Base-by-base conservation (phyloP, 2,329 filamentous ascomycete species). In the Thermomyces lanuginosus region DNA sequence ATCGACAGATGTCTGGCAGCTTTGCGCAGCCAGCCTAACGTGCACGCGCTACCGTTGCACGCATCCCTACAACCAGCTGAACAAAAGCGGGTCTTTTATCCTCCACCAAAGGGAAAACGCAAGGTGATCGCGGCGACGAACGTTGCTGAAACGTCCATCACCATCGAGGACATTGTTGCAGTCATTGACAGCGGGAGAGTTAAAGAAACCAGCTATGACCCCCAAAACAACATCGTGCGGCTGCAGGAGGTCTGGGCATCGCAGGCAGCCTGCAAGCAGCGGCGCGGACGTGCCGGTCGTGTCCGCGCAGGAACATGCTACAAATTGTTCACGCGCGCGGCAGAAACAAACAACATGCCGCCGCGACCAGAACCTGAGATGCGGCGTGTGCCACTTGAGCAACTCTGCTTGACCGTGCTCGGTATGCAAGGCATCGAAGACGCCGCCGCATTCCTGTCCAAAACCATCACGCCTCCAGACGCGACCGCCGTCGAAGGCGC, bases 131-230 rank as follows among this genome's bases (percentile, higher is more conserved):
- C 86, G 5, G 81, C 89, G 1, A 98, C 89, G 22, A 98, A 98
- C 43, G 86, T 98, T 2, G 89, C 89, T 2, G 89, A 98, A 51
- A 98, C 89, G 0, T 95, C 89, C 2, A 95, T 98, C 48, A 98
- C 89, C 0, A 98, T 98, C 33, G 84, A 93, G 46, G 89, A 98
- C 46, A 80, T 98, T 28, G 79, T 95, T 2, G 86, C 81, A 2
- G 89, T 98, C 23, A 86, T 98, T 36, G 89, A 98, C 49, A 89
- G 78, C 7, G 89, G 89, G 15, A 75, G 82, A 28, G 89, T 98
- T 33, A 98, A 98, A 47, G 86, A 98, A 53, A 98, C 84, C 0
- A 86, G 80, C 46, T 95, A 84, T 42, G 89, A 95, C 48, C 72
- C 82, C 0, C 69, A 76, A 36, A 92, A 77, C 48, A 92, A 92